Percentiles rank a stretch among this genome's conserved stretches.
Conservation (phyloP, 2,329 filamentous ascomycete genomes). For the Oidium heveae region DNA sequence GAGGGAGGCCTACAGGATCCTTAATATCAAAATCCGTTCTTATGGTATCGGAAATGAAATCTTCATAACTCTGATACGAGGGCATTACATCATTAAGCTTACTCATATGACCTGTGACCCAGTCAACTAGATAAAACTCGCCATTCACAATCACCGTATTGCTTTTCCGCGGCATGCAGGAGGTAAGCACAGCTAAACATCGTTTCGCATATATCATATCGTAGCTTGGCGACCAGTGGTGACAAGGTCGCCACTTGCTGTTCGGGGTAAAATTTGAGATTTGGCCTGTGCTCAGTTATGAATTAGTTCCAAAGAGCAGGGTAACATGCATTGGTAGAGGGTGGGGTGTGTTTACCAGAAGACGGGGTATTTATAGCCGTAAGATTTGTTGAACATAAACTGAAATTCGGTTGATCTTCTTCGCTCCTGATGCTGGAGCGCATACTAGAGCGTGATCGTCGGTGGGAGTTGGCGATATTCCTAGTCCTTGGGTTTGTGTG, state of each 20-base stretch:
- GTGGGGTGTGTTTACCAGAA: no score
- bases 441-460: no score
- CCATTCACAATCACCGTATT: constrained; percentile 31
- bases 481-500: no score
- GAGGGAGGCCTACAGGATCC: neutral
- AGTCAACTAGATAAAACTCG: constrained; percentile 33
- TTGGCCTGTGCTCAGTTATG: neutral
- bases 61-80: neutral
- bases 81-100: neutral
- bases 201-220: constrained; percentile 33
- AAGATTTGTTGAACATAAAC: no score
- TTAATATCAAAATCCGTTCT: neutral
- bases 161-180: constrained; percentile 29
- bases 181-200: constrained; percentile 32
- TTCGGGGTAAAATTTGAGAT: constrained; percentile 9
- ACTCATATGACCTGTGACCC: constrained; percentile 21
- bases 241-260: constrained; percentile 30
- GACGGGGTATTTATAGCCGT: no score
- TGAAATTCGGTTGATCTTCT: no score
- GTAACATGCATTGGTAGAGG: no score
- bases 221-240: constrained; percentile 28
- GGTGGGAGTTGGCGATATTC: no score
- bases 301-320: no score
- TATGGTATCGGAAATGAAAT: neutral
- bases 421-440: no score